phyloP scores from a whole-genome alignment of 31 red algal genomes.

The Odonthalia washingtoniensis region DNA sequence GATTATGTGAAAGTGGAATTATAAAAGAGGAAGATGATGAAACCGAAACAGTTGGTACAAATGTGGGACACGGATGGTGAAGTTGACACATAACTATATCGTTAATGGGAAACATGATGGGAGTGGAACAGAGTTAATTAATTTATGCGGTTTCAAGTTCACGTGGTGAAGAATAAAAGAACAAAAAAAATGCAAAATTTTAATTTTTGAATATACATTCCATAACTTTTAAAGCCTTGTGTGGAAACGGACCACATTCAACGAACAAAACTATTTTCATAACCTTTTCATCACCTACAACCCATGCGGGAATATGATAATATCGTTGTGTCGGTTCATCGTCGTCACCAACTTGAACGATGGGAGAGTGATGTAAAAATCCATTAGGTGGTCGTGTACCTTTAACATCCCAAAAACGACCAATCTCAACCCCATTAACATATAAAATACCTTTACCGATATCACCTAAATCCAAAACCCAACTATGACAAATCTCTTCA shows the following conservation, averaged over 20 bases:
- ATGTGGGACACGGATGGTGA: no score
- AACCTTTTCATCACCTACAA: slow-evolving; percentile 14
- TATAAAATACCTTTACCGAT: slow-evolving; percentile 73
- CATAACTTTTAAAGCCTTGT: no score
- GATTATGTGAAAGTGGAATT: no score
- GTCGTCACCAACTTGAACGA: slow-evolving; percentile 29
- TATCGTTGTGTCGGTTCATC: slow-evolving; percentile 61
- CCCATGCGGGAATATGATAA: slow-evolving; percentile 75
- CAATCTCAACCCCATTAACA: slow-evolving; percentile 77
- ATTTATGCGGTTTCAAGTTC: no score
- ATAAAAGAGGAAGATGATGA: no score
- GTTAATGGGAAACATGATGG: no score
- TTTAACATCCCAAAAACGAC: slow-evolving; percentile 79
- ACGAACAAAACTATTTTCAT: neutral
- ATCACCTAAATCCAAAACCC: slow-evolving; percentile 63
- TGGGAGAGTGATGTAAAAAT: slow-evolving; percentile 73
- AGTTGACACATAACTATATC: no score
- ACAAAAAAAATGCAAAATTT: no score
- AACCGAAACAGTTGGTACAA: no score
- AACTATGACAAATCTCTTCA: slow-evolving; percentile 15
- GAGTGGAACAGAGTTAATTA: no score
- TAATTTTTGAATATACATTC: no score
- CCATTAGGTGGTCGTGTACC: slow-evolving; percentile 54
- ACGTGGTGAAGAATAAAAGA: no score
- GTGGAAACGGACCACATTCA: neutral